Evolutionary conservation across 2,329 filamentous ascomycete genomes (phyloP), one percentile per base, ranked within the genome.

Genomic region (Dendryphion nanum): DNA sequence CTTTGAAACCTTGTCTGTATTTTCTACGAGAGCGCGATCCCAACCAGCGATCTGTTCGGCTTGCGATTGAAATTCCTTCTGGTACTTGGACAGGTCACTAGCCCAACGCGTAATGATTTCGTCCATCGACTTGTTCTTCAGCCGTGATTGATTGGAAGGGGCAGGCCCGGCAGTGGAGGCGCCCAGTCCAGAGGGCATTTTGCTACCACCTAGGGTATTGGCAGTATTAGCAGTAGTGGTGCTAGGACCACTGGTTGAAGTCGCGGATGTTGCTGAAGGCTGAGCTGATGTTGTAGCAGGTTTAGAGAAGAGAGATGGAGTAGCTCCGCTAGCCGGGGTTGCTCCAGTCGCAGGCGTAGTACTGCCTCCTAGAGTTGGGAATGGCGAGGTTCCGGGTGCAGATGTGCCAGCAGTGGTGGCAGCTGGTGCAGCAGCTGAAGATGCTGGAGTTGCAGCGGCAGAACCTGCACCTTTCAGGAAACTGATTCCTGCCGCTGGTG

Each of bases 121-220:
- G 59, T 98, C 93, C 86, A 98, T 96, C 1, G 91, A 95, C 72
- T 95, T 97, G 68, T 96, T 95, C 74, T 95, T 95, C 24, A 98
- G 75, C 18, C 93, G 85, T 4, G 91, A 93, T 56, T 94, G 82
- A 2, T 75, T 70, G 40, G 89, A 84, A 13, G 93, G 91, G 3
- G 83, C 74, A 2, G 90, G 89, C 0, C 90, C 90, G 21, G 81
- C 75, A 3, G 87, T 95, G 1, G 89, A 94, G 18, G 83, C 81
- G 14, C 81, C 82, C 33, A 91, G 69, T 18, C 62, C 73, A 17
- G 39, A 47, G 10, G 10, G 10, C n/a, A n/a, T n/a, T 26, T 8
- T n/a, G n/a, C n/a, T n/a, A n/a, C 23, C 23, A 10, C 23, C 23
- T 8, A 26, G 23, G 37, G 58, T 56, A 6, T 45, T 32, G 30